Evolutionary conservation across 2,329 filamentous ascomycete species (phyloP).

Genomic region (Pseudogymnoascus destructans): DNA sequence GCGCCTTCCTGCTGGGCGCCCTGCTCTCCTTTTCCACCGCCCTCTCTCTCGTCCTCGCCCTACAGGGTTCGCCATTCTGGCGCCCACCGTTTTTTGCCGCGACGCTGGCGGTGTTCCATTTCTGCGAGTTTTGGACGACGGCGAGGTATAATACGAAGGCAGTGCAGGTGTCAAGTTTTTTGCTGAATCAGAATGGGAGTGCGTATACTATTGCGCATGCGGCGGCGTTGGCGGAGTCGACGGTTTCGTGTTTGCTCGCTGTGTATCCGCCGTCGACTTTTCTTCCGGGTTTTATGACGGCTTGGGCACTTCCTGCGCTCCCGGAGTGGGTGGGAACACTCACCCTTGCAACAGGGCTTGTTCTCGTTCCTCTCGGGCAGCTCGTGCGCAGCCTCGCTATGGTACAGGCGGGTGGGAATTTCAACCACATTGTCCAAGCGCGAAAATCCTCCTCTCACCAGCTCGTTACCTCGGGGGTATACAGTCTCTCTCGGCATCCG

Average conservation of each 20-base stretch:
- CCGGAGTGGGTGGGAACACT: constrained; percentile 32
- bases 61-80: constrained; percentile 33
- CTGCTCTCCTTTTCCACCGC: constrained; percentile 15
- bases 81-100: constrained; percentile 53
- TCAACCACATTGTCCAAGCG: constrained; percentile 77
- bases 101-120: constrained; percentile 72
- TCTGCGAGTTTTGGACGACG: constrained; percentile 89
- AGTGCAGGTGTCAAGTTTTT: constrained; percentile 62
- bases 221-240: constrained; percentile 62
- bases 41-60: constrained; percentile 13
- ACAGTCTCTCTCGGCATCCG: constrained; percentile 65
- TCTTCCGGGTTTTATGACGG: constrained; percentile 33
- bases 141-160: constrained; percentile 68
- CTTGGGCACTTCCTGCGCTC: not conserved
- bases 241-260: constrained; percentile 57
- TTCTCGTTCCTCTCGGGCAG: constrained; percentile 58
- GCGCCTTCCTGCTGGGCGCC: constrained; percentile 26
- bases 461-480: constrained; percentile 76
- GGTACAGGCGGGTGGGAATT: constrained; percentile 76
- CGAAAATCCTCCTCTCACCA: constrained; percentile 54
- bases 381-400: constrained; percentile 68
- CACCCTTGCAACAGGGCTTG: constrained; percentile 42
- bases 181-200: constrained; percentile 73
- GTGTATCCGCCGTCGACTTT: constrained; percentile 29
- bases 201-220: constrained; percentile 75